Evolutionary conservation across 805 yeast genomes (phyloP).

Genomic region (Lipomyces spencermartinsiae): DNA sequence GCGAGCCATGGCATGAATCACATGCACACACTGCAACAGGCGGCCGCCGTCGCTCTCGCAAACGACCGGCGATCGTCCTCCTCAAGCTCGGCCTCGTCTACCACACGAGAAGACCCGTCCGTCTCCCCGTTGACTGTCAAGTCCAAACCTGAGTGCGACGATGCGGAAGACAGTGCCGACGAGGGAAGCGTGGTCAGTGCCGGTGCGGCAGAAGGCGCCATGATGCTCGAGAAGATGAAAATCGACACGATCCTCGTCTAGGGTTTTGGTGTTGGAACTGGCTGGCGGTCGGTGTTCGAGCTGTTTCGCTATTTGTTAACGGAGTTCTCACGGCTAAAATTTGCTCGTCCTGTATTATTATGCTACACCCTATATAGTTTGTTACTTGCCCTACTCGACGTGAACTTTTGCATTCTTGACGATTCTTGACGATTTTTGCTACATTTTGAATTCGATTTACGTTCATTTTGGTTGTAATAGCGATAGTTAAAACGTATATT

Average conservation of each 20-base stretch:
- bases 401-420: too few relatives aligned
- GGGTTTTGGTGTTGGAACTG: background rate
- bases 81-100: background rate
- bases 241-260: slow-evolving; percentile 33
- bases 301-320: background rate
- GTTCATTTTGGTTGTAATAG: background rate
- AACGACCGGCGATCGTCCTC: slow-evolving; percentile 9
- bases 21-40: slow-evolving; percentile 7
- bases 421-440: background rate
- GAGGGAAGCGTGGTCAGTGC: slow-evolving; percentile 27
- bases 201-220: slow-evolving; percentile 33
- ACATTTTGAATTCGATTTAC: background rate
- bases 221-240: slow-evolving; percentile 37
- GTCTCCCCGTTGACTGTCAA: background rate
- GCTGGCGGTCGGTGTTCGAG: background rate
- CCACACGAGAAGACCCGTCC: background rate
- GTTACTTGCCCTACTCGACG: background rate
- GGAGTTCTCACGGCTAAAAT: background rate
- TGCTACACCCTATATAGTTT: background rate
- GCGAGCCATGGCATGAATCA: background rate
- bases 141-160: slow-evolving; percentile 1
- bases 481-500: background rate
- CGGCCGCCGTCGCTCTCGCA: background rate
- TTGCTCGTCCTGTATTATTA: background rate
- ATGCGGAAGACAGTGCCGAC: slow-evolving; percentile 20